phyloP scores from a whole-genome alignment of 2,329 filamentous ascomycete genomes.

The Lecanicillium sp. region DNA sequence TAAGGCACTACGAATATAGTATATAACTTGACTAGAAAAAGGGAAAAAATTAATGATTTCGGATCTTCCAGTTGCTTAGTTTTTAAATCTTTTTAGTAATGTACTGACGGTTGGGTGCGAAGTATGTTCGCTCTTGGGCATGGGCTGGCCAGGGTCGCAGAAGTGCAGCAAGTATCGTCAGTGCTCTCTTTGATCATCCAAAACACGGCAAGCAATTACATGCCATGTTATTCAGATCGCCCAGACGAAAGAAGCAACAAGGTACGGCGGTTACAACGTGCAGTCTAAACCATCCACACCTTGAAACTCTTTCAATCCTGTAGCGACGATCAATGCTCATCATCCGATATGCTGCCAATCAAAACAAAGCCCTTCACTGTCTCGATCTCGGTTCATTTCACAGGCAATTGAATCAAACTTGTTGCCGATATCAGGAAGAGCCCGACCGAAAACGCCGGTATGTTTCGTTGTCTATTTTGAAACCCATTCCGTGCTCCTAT shows the following conservation, averaged over 20 bases:
- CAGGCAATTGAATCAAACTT: too few species aligned
- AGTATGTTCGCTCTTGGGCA: too few species aligned
- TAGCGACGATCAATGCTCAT: slow-evolving; percentile 33
- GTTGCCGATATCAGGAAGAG: neutral
- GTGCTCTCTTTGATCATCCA: slow-evolving; percentile 56
- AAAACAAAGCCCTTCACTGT: too few species aligned
- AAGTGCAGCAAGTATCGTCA: slow-evolving; percentile 39
- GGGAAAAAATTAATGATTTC: too few species aligned
- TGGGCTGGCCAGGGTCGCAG: too few species aligned
- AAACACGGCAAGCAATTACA: slow-evolving; percentile 12
- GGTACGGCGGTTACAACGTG: slow-evolving; percentile 28
- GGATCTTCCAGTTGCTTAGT: too few species aligned
- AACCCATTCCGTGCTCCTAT: slow-evolving; percentile 3
- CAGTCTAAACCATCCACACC: slow-evolving; percentile 19
- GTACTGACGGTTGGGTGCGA: too few species aligned
- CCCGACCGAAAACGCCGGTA: slow-evolving; percentile 7
- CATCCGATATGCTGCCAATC: slow-evolving; percentile 32
- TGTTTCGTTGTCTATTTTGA: neutral
- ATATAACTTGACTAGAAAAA: too few species aligned
- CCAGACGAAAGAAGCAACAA: slow-evolving; percentile 13
- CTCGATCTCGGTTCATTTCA: too few species aligned
- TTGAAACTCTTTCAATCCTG: slow-evolving; percentile 8
- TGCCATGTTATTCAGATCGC: slow-evolving; percentile 27
- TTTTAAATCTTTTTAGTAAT: too few species aligned
- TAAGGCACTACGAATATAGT: too few species aligned